phyloP scores from a whole-genome alignment of 495 filamentous ascomycete species.

The Trichoderma virens region DNA sequence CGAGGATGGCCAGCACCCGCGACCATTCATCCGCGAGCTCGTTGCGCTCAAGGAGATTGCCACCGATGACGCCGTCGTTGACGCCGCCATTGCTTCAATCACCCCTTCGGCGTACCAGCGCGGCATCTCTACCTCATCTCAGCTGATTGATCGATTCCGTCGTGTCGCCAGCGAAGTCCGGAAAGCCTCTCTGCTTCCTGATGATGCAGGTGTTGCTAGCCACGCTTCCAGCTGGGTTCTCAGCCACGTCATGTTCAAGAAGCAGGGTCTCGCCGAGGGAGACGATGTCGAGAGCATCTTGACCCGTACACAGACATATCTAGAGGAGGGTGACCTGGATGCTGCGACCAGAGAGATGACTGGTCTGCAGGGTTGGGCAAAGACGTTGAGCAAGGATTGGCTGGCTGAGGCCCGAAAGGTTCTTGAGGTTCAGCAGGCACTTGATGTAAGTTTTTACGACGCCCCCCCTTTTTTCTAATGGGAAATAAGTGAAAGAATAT shows the following conservation, averaged over 20 bases:
- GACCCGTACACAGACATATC: conserved; percentile 72
- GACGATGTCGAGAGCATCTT: conserved; percentile 94
- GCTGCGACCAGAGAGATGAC: conserved; percentile 94
- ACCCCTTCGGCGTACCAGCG: conserved; percentile 90
- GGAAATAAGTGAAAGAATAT: no score
- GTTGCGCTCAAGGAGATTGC: conserved; percentile 92
- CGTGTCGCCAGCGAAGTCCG: conserved; percentile 88
- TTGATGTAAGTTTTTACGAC: conserved; percentile 62
- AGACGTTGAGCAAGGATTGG: conserved; percentile 89
- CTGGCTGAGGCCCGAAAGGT: conserved; percentile 77
- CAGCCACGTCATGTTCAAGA: conserved; percentile 90
- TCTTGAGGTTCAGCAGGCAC: conserved; percentile 88
- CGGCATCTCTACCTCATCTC: conserved; percentile 71
- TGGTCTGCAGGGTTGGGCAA: conserved; percentile 82
- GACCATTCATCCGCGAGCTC: conserved; percentile 83
- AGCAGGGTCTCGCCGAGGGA: conserved; percentile 75
- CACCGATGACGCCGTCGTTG: conserved; percentile 69
- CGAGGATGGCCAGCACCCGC: conserved; percentile 61
- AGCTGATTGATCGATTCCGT: conserved; percentile 92
- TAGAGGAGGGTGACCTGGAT: conserved; percentile 90
- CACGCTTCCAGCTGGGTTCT: conserved; percentile 82
- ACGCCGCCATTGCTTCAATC: conserved; percentile 88
- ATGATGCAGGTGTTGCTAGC: conserved; percentile 86
- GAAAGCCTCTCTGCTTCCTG: conserved; percentile 85
- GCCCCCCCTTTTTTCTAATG: background rate